A percentile compares a stretch with the other conserved stretches of the same genome.
Evolutionary conservation across 2,329 filamentous ascomycete genomes (phyloP).

Genomic region (Diplodia sapinea): DNA sequence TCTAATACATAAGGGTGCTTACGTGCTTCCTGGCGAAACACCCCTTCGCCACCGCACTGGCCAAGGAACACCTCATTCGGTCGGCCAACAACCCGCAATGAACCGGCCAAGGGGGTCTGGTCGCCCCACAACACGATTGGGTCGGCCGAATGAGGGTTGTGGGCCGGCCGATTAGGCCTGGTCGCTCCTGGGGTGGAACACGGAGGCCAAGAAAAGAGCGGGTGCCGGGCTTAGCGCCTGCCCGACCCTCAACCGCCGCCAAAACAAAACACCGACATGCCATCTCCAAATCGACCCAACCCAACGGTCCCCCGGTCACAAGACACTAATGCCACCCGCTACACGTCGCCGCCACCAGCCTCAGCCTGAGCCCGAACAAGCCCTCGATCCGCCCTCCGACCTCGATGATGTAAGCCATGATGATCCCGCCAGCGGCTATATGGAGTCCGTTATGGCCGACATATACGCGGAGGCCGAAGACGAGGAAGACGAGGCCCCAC

Average conservation of each 20-base stretch:
- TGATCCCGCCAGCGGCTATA: constrained; percentile 10
- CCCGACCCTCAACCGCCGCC: neutral
- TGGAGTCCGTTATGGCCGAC: constrained; percentile 30
- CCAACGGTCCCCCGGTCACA: neutral
- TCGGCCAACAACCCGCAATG: too few species aligned
- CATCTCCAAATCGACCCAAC: constrained; percentile 17
- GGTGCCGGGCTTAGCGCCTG: neutral
- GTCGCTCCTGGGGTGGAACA: too few species aligned
- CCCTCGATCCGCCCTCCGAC: constrained; percentile 28
- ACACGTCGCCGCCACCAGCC: constrained; percentile 38
- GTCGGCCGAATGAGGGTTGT: too few species aligned
- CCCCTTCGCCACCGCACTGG: too few species aligned
- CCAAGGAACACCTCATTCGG: too few species aligned
- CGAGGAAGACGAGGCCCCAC: constrained; percentile 37
- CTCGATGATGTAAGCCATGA: constrained; percentile 28
- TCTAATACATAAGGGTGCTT: too few species aligned
- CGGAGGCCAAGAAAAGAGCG: neutral
- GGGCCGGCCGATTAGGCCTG: too few species aligned
- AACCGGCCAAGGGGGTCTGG: too few species aligned
- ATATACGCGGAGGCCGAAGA: constrained; percentile 41
- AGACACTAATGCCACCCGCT: constrained; percentile 39
- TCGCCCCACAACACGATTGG: too few species aligned
- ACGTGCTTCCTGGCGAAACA: too few species aligned
- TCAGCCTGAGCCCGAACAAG: constrained; percentile 34
- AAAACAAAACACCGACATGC: constrained; percentile 30